Base-by-base conservation (phyloP, 1,139 yeast genomes). In the Yamadazyma mexicana region DNA sequence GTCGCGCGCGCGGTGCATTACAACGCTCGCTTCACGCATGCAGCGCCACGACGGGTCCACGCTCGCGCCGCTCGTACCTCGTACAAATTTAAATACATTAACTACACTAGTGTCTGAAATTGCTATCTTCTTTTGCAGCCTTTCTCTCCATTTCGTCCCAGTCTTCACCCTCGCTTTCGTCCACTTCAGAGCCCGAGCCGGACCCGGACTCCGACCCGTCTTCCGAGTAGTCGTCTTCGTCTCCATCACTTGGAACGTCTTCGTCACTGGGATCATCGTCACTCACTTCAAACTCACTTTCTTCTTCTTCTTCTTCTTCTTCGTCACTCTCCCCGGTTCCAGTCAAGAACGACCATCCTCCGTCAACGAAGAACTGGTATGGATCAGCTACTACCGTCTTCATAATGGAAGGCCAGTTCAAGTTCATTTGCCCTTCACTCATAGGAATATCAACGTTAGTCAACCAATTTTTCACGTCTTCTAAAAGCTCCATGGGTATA, bases 401-500 rank as follows among this genome's bases (percentile, higher is more conserved):
- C 96, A 94, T 92, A 59, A 92, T 91, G 28, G 91, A 84, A 12
- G 81, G 75, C 99, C 99, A 92, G 66, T 89, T 89, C 76, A 92
- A 82, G 68, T 91, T 91, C 70, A 92, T 85, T 37, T 95, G 92
- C 40, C 98, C 96, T 59, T 91, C 97, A 59, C 92, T 86, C 65
- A 78, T 81, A 31, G 98, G 96, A 48, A 94, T 85, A 62, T 92
- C 98, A 59, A 88, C 95, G 62, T 91, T 95, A 18, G 96, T 88
- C 46, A 92, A 73, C 98, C 98, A 92, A 38, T 89, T 88, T 64
- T 92, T 92, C 49, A 92, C 87, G 59, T 87, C 92, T 58, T 92
- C 99, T 42, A 92, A 71, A 43, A 87, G 76, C 54, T 87, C 95
- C 80, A 89, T 88, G 23, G 98, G 98, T 44, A 92, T 88, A 2